Evolutionary conservation across 108 stramenopile species (phyloP).

Genomic region (Cyclostephanos tholiformis): DNA sequence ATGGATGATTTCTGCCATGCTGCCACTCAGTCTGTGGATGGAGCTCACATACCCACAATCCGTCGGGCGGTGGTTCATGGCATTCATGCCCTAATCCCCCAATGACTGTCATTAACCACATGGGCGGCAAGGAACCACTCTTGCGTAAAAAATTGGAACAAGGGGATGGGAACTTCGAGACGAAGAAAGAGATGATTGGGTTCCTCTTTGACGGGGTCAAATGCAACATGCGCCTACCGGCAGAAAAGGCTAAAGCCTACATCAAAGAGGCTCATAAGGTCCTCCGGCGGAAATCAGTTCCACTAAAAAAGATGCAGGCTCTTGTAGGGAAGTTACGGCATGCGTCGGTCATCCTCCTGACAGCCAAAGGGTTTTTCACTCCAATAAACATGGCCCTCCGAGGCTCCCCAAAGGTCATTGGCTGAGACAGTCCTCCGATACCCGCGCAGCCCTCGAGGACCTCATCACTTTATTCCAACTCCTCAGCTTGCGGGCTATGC

Average conservation of each 20-base stretch:
- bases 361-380: neutral
- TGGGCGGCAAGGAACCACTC: too few species aligned
- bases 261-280: too few species aligned
- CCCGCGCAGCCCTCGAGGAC: neutral
- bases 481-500: neutral
- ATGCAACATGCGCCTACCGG: too few species aligned
- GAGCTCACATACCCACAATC: neutral
- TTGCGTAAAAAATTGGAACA: neutral
- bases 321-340: neutral
- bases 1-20: too few species aligned
- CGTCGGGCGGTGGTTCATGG: neutral
- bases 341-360: neutral
- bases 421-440: neutral
- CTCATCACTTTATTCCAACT: neutral
- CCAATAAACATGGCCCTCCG: neutral
- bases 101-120: neutral
- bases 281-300: neutral
- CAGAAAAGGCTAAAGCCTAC: too few species aligned
- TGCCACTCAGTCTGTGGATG: neutral
- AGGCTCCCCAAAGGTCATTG: neutral
- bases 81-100: neutral
- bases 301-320: neutral
- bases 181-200: too few species aligned
- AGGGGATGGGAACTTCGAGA: too few species aligned
- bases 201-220: too few species aligned